A percentile compares a stretch with the other conserved stretches of the same genome.
phyloP scores from a whole-genome alignment of 177 flowering plant genomes.

The Vitis hybrid region DNA sequence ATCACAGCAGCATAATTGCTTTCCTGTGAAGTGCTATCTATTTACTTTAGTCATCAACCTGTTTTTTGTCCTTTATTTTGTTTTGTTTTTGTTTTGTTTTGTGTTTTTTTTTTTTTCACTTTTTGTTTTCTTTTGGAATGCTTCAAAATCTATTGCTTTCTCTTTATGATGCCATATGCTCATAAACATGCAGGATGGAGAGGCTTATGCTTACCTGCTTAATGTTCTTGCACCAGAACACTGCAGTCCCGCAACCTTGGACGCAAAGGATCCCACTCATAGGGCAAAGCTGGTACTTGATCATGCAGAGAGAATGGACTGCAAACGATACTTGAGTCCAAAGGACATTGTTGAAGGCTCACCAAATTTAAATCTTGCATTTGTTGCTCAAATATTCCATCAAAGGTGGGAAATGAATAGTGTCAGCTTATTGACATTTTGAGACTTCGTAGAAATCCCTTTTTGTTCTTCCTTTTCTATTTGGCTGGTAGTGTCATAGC shows the following conservation, averaged over 20 bases:
- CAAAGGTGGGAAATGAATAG: constrained; percentile 44
- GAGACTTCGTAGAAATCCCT: background rate
- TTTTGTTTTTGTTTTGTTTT: background rate
- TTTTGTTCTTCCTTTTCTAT: background rate
- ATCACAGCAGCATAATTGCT: background rate
- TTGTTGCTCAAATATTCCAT: constrained; percentile 87
- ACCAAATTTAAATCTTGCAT: constrained; percentile 82
- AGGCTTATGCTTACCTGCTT: constrained; percentile 86
- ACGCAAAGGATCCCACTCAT: constrained; percentile 63
- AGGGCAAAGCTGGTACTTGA: constrained; percentile 76
- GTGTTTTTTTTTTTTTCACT: too few species aligned
- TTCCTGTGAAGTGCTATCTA: background rate
- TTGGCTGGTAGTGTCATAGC: background rate
- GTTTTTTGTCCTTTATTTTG: background rate
- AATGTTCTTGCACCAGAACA: constrained; percentile 96
- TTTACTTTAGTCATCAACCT: background rate
- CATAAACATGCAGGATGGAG: constrained; percentile 66
- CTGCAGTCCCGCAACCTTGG: constrained; percentile 60
- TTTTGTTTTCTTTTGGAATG: background rate
- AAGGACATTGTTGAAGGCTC: constrained; percentile 87
- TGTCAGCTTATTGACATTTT: background rate
- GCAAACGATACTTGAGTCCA: constrained; percentile 75
- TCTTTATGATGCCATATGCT: constrained; percentile 8
- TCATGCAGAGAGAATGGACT: constrained; percentile 80
- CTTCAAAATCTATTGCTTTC: background rate